These are phyloP conservation scores for Herpotrichia juniperi DNA, from an alignment of 2,329 filamentous ascomycete species.

Conservation along the genomic window DNA sequence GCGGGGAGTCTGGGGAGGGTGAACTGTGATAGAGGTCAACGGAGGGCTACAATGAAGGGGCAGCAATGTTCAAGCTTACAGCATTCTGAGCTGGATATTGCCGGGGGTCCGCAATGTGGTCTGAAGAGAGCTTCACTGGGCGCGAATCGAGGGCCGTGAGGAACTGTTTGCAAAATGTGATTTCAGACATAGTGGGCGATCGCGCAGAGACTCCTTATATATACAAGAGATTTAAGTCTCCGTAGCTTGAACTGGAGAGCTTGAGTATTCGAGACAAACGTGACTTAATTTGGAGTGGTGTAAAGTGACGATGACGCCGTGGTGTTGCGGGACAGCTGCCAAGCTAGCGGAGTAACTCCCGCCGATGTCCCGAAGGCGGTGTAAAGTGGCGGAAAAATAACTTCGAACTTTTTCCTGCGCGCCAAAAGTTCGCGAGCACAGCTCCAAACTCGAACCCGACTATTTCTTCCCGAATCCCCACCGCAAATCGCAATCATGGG, in stretches of 20 bases:
- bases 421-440: slow-evolving; percentile 23
- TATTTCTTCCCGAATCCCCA: neutral
- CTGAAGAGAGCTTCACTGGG: slow-evolving; percentile 80
- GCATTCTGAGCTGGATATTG: slow-evolving; percentile 77
- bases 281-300: neutral
- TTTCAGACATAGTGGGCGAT: slow-evolving; percentile 59
- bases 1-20: slow-evolving; percentile 72
- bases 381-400: slow-evolving; percentile 28
- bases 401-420: slow-evolving; percentile 8
- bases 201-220: slow-evolving; percentile 2
- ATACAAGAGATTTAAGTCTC: too few relatives aligned
- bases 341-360: slow-evolving; percentile 13
- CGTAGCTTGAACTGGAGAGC: too few relatives aligned
- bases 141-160: slow-evolving; percentile 79
- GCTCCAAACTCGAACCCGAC: neutral
- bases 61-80: too few relatives aligned
- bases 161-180: slow-evolving; percentile 83
- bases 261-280: too few relatives aligned
- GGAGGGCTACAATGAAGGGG: slow-evolving; percentile 4
- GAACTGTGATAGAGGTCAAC: slow-evolving; percentile 57
- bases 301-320: slow-evolving; percentile 36
- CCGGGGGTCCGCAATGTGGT: slow-evolving; percentile 87
- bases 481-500: slow-evolving; percentile 65
- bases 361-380: slow-evolving; percentile 29
- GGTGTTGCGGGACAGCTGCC: slow-evolving; percentile 24